Base-by-base conservation (phyloP, 164 flowering plant species). In the Stephania japonica region DNA sequence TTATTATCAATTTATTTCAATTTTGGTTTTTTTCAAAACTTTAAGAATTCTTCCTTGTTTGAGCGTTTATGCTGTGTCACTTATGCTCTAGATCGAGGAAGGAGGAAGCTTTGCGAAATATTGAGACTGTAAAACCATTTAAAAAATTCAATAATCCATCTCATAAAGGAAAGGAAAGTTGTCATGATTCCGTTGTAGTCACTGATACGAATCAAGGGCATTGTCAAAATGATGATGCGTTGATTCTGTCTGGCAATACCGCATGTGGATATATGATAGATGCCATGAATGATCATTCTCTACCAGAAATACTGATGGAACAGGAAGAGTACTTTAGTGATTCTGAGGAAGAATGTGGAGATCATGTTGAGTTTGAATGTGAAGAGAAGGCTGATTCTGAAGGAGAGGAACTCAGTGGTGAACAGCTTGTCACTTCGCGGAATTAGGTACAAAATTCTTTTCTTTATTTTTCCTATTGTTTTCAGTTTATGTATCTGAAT, bases 331-430 rank as follows among this genome's bases (percentile, higher is more conserved):
- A n/a, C n/a, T n/a, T 95, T 49, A 95, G 99, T 77, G 99, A 93
- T 75, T 91, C 99, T 43, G 99, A 95, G 75, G 99, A 91, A 66
- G 99, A 91, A 80, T 76, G 81, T 69, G 93, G 83, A 78, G 98
- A 90, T 79, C 73, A 85, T 77, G 97, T 95, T 0, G 93, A 95
- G 82, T 95, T 95, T 81, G 99, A 95, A 80, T 81, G 93, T 73
- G 99, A 95, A 82, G 99, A 95, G 85, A 93, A 93, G 94, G 81
- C 83, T 38, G 99, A 95, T 75, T 90, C 98, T 70, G 99, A 95
- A 75, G 97, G 86, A 74, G 92, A 83, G 44, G 89, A 76, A 76
- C 83, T 88, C 16, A 87, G 81, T 65, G 68, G 67, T 71, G 90
- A 86, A 56, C 85, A 75, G 61, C 72, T 79, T 64, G 71, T 66